These are phyloP conservation scores for Aspergillus fijiensis DNA, from an alignment of 2,329 filamentous ascomycete genomes.

Conservation along the genomic window DNA sequence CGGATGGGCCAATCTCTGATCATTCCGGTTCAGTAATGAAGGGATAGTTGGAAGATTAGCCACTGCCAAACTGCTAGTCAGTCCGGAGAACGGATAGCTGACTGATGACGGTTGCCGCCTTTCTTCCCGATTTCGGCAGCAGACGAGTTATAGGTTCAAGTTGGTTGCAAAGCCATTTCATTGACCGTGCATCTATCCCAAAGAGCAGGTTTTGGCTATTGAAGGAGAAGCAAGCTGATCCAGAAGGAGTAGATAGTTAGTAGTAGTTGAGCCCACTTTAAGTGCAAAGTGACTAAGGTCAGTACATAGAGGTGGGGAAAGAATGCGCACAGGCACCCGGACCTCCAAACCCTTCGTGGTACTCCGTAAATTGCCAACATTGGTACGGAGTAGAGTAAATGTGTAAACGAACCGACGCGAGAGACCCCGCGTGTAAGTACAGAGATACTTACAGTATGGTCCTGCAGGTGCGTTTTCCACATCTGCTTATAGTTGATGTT, in stretches of 20 bases:
- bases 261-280: not conserved
- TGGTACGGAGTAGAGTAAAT: too few species aligned
- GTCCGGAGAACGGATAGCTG: not conserved
- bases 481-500: not conserved
- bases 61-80: not conserved
- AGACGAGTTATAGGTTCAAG: not conserved
- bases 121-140: not conserved
- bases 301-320: constrained; percentile 4
- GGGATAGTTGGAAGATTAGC: constrained; percentile 12
- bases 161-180: not conserved
- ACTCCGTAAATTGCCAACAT: not conserved
- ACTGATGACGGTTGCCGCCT: not conserved
- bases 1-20: constrained; percentile 16
- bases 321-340: constrained; percentile 6
- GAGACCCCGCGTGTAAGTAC: too few species aligned
- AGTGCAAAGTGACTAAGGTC: not conserved
- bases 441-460: not conserved
- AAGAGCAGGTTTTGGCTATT: not conserved
- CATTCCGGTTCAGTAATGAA: constrained; percentile 23
- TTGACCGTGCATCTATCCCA: not conserved
- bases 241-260: not conserved
- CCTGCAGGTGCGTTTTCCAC: not conserved
- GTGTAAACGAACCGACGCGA: too few species aligned
- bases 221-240: not conserved
- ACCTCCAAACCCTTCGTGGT: not conserved